phyloP scores from a whole-genome alignment of 2,329 filamentous ascomycete species.

The Aquanectria penicillioides region DNA sequence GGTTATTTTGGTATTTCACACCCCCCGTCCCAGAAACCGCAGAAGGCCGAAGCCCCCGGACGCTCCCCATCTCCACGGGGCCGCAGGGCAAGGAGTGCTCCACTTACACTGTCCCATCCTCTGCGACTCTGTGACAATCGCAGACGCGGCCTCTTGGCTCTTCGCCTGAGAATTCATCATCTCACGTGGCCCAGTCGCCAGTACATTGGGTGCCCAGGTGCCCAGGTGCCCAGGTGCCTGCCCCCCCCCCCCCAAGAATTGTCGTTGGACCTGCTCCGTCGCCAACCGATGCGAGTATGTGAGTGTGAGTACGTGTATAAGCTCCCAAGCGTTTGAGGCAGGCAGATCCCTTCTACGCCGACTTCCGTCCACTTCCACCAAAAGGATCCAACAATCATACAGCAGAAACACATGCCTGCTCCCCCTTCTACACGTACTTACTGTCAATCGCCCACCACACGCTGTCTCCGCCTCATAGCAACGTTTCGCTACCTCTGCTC shows the following conservation, averaged over 20 bases:
- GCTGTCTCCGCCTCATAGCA: background rate
- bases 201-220: no score
- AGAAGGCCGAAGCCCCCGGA: constrained; percentile 1
- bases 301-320: background rate
- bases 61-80: background rate
- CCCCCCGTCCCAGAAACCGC: constrained; percentile 1
- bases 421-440: background rate
- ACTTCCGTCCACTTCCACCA: background rate
- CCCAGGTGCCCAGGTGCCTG: no score
- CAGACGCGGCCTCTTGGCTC: constrained; percentile 39
- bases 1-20: constrained; percentile 12
- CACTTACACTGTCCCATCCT: constrained; percentile 5
- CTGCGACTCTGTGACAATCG: constrained; percentile 21
- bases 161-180: constrained; percentile 23
- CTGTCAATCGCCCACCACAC: background rate
- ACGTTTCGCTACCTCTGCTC: constrained; percentile 19
- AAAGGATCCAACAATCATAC: background rate
- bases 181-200: constrained; percentile 30
- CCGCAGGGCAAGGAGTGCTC: constrained; percentile 4
- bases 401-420: background rate
- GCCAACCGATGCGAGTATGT: background rate
- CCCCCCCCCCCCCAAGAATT: no score
- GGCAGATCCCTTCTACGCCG: background rate
- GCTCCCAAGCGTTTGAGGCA: background rate
- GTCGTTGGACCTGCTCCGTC: no score